A percentile compares a stretch with the other conserved stretches of the same genome.
phyloP scores from a whole-genome alignment of 2,329 filamentous ascomycete species.

The Monosporascus sp. region DNA sequence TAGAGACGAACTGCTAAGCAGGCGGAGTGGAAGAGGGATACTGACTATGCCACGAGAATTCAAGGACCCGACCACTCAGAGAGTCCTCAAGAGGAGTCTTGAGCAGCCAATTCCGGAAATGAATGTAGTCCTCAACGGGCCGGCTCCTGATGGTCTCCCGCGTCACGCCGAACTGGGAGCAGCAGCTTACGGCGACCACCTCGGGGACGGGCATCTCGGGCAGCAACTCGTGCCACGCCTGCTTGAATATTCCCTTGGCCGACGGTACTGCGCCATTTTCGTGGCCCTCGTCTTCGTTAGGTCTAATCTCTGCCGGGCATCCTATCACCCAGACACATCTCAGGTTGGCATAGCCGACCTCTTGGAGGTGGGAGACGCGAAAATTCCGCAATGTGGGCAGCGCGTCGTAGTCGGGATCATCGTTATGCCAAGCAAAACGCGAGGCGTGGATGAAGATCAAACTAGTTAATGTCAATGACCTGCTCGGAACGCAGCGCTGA shows the following conservation, averaged over 20 bases:
- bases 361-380: slow-evolving; percentile 44
- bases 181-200: slow-evolving; percentile 54
- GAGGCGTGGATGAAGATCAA: slow-evolving; percentile 22
- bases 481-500: too few relatives aligned
- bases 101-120: slow-evolving; percentile 56
- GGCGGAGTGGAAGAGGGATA: slow-evolving; percentile 20
- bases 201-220: slow-evolving; percentile 37
- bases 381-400: slow-evolving; percentile 45
- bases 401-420: slow-evolving; percentile 50
- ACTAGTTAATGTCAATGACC: background rate
- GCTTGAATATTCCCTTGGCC: slow-evolving; percentile 37
- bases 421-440: slow-evolving; percentile 49
- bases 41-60: slow-evolving; percentile 62
- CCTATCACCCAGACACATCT: slow-evolving; percentile 56
- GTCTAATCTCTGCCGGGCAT: slow-evolving; percentile 45
- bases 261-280: slow-evolving; percentile 30
- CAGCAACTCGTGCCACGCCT: slow-evolving; percentile 38
- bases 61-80: slow-evolving; percentile 55
- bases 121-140: slow-evolving; percentile 48
- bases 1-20: background rate
- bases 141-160: slow-evolving; percentile 44
- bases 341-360: slow-evolving; percentile 55
- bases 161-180: slow-evolving; percentile 61
- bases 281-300: slow-evolving; percentile 30
- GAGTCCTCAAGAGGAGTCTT: slow-evolving; percentile 49